phyloP scores from a whole-genome alignment of 139 green algal species.

The Picochlorum sp. region DNA sequence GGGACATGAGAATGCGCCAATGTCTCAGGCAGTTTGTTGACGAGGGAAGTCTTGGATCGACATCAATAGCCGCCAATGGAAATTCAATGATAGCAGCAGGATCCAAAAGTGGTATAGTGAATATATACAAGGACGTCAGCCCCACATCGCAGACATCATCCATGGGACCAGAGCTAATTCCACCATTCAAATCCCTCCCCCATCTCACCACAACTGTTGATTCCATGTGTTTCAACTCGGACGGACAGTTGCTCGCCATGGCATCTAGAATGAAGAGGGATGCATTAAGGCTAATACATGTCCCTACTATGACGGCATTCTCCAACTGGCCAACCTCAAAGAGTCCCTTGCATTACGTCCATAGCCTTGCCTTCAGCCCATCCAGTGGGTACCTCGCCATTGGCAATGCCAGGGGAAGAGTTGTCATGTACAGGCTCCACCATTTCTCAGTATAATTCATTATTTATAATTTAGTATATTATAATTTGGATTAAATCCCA shows the following conservation, averaged over 20 bases:
- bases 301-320: conserved; percentile 75
- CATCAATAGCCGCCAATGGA: conserved; percentile 46
- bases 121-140: conserved; percentile 62
- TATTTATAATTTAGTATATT: too few relatives aligned
- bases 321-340: conserved; percentile 83
- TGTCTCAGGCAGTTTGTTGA: conserved; percentile 67
- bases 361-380: conserved; percentile 75
- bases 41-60: conserved; percentile 49
- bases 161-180: neutral
- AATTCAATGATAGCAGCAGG: conserved; percentile 55
- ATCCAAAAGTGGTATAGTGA: conserved; percentile 70
- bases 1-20: conserved; percentile 80
- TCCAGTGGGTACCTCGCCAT: conserved; percentile 73
- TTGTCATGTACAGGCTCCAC: conserved; percentile 85
- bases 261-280: conserved; percentile 76
- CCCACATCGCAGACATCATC: conserved; percentile 4
- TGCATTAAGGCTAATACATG: conserved; percentile 78
- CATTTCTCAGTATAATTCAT: conserved; percentile 51
- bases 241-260: conserved; percentile 71
- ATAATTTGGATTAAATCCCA: too few relatives aligned
- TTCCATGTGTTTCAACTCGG: conserved; percentile 70
- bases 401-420: conserved; percentile 77
- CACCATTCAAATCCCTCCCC: conserved; percentile 52
- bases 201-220: conserved; percentile 84
- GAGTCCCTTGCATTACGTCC: conserved; percentile 81